Percentiles rank a stretch among this genome's conserved stretches.
Evolutionary conservation across 2,329 filamentous ascomycete species (phyloP).

Genomic region (Aspergillus phoenicis): DNA sequence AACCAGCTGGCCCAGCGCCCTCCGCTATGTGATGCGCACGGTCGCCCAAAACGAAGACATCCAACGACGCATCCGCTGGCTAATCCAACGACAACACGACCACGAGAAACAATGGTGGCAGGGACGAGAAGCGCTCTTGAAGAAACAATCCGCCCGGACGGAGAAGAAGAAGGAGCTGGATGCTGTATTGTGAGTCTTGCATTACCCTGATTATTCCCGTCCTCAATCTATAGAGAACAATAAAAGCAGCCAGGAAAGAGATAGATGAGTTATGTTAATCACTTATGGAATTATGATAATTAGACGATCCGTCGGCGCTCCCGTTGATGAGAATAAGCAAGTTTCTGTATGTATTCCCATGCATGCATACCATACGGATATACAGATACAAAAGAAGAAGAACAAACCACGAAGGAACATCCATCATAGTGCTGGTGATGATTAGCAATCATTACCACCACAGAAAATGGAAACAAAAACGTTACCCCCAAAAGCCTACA

Average conservation of each 20-base stretch:
- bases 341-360: slow-evolving; percentile 32
- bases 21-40: slow-evolving; percentile 55
- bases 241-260: no score
- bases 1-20: slow-evolving; percentile 54
- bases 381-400: background rate
- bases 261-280: no score
- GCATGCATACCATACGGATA: background rate
- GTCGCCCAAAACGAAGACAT: slow-evolving; percentile 50
- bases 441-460: background rate
- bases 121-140: slow-evolving; percentile 54
- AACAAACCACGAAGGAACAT: background rate
- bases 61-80: slow-evolving; percentile 52
- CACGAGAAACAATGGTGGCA: slow-evolving; percentile 65
- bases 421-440: background rate
- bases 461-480: background rate
- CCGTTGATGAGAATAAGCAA: slow-evolving; percentile 35
- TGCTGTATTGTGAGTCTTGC: slow-evolving; percentile 53
- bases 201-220: background rate
- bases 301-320: slow-evolving; percentile 52
- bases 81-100: slow-evolving; percentile 65
- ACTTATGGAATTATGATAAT: background rate
- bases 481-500: background rate
- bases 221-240: background rate
- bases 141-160: slow-evolving; percentile 54
- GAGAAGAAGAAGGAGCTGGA: slow-evolving; percentile 58